Conservation (phyloP, 805 yeast genomes). For the Metschnikowia kunwiensis region DNA sequence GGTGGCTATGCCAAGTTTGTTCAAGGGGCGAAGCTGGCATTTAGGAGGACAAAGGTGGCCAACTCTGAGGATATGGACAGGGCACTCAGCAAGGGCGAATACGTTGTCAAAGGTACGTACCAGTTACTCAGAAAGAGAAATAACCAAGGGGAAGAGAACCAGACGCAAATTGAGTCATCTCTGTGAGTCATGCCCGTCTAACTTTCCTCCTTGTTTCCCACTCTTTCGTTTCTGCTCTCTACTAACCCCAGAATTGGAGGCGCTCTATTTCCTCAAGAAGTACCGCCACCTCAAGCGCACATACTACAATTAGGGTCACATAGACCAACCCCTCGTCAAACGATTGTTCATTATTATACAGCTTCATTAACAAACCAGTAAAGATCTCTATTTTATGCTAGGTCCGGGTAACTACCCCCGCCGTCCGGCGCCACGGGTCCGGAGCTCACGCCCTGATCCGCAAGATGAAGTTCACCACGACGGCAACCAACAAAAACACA, state of each 20-base stretch:
- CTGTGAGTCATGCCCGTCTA: not conserved
- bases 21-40: constrained; percentile 20
- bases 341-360: too few relatives aligned
- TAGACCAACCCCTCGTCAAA: too few relatives aligned
- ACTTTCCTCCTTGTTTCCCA: too few relatives aligned
- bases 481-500: constrained; percentile 88
- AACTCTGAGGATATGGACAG: constrained; percentile 19
- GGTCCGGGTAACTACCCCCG: too few relatives aligned
- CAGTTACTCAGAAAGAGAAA: too few relatives aligned
- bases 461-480: constrained; percentile 84
- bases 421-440: too few relatives aligned
- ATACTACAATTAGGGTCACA: constrained; percentile 25
- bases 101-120: constrained; percentile 25
- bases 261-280: constrained; percentile 29
- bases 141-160: too few relatives aligned
- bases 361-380: too few relatives aligned
- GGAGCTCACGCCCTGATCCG: constrained; percentile 67
- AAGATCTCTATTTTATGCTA: too few relatives aligned
- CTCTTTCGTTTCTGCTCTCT: not conserved
- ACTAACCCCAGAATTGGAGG: constrained; percentile 29
- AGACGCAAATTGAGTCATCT: too few relatives aligned
- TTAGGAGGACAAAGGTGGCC: constrained; percentile 16
- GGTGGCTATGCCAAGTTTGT: constrained; percentile 30
- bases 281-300: constrained; percentile 35
- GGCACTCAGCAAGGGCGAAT: constrained; percentile 31